phyloP scores from a whole-genome alignment of 495 filamentous ascomycete genomes.

The Polyplosphaeria fusca region DNA sequence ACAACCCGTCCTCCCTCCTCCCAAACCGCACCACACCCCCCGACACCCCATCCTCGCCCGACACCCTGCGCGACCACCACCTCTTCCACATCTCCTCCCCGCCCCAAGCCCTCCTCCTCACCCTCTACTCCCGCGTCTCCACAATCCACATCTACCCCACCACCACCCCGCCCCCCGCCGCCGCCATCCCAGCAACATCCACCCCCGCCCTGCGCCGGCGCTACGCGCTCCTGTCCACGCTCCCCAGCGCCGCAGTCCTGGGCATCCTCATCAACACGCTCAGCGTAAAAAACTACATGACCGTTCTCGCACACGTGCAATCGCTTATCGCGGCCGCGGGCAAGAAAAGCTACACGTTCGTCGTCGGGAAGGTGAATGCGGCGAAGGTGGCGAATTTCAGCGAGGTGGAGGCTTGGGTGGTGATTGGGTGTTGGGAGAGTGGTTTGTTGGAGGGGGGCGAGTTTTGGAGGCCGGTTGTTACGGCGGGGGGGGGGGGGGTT shows the following conservation, averaged over 20 bases:
- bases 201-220: slow-evolving; percentile 67
- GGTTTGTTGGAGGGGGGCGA: slow-evolving; percentile 79
- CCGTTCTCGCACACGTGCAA: slow-evolving; percentile 70
- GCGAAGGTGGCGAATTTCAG: slow-evolving; percentile 95
- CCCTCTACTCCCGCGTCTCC: slow-evolving; percentile 76
- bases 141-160: slow-evolving; percentile 76
- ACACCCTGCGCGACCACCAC: slow-evolving; percentile 63
- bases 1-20: slow-evolving; percentile 73
- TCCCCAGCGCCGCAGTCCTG: slow-evolving; percentile 77
- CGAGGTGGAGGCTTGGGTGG: slow-evolving; percentile 93
- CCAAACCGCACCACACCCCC: slow-evolving; percentile 75
- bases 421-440: slow-evolving; percentile 98
- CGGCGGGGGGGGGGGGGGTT: slow-evolving; percentile 83
- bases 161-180: slow-evolving; percentile 38
- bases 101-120: slow-evolving; percentile 78
- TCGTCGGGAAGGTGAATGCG: slow-evolving; percentile 93
- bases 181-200: slow-evolving; percentile 52
- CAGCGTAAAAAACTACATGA: slow-evolving; percentile 82
- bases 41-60: slow-evolving; percentile 46
- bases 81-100: slow-evolving; percentile 90
- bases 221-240: slow-evolving; percentile 79
- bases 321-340: slow-evolving; percentile 67
- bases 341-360: slow-evolving; percentile 93
- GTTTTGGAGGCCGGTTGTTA: slow-evolving; percentile 82
- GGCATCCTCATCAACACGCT: slow-evolving; percentile 95